Conservation (phyloP, 176 grass and related monocot species). For the Paspalum notatum region DNA sequence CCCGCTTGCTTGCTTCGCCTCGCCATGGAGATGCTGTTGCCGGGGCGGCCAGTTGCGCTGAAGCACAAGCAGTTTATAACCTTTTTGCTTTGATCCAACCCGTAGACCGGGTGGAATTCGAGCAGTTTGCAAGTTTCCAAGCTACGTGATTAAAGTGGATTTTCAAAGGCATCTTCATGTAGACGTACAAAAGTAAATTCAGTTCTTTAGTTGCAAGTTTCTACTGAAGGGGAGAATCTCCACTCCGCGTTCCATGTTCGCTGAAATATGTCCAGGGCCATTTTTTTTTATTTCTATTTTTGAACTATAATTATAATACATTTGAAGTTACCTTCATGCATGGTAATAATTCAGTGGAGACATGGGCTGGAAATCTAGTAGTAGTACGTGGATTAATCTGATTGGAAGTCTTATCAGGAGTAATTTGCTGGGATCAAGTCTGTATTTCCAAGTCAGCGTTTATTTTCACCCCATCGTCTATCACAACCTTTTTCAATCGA, state of each 20-base stretch:
- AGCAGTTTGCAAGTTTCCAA: neutral
- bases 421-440: neutral
- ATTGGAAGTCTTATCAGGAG: neutral
- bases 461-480: neutral
- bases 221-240: neutral
- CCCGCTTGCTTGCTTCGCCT: neutral
- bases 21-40: neutral
- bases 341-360: neutral
- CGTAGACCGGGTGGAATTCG: neutral
- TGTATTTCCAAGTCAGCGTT: neutral
- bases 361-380: neutral
- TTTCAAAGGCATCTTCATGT: slow-evolving; percentile 5
- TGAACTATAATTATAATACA: neutral
- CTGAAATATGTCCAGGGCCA: neutral
- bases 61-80: neutral
- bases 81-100: slow-evolving; percentile 14
- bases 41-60: neutral
- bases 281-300: neutral
- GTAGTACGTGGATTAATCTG: neutral
- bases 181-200: neutral
- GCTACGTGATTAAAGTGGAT: neutral
- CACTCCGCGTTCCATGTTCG: neutral
- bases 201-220: neutral
- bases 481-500: neutral
- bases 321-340: neutral